These are phyloP conservation scores for Neonectria ditissima DNA, from an alignment of 2,329 filamentous ascomycete species.

Conservation along the genomic window DNA sequence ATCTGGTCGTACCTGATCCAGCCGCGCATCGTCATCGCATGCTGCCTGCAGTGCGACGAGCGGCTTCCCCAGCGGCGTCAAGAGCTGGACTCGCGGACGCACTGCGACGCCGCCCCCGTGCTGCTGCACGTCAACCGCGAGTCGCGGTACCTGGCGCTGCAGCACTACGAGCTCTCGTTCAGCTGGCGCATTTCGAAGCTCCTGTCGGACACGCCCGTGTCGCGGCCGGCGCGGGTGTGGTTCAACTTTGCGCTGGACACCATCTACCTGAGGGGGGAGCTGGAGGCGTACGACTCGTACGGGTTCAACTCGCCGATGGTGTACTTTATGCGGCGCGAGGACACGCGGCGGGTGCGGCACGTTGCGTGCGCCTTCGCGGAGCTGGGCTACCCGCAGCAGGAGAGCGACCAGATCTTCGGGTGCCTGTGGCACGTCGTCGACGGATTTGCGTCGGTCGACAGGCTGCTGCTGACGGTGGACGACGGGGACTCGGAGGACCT, in stretches of 20 bases:
- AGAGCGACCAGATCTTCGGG: constrained; percentile 60
- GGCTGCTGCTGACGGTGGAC: constrained; percentile 56
- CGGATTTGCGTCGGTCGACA: constrained; percentile 52
- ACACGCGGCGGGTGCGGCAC: constrained; percentile 57
- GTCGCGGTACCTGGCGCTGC: constrained; percentile 55
- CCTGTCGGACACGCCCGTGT: constrained; percentile 50
- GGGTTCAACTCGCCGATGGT: constrained; percentile 62
- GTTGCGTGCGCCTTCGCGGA: constrained; percentile 59
- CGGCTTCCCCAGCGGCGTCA: constrained; percentile 44
- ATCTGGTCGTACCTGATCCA: constrained; percentile 60
- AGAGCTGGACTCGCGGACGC: constrained; percentile 44
- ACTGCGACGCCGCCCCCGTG: constrained; percentile 50
- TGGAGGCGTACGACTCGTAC: constrained; percentile 60
- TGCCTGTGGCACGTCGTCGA: constrained; percentile 62
- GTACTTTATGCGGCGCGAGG: constrained; percentile 59
- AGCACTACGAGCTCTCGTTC: constrained; percentile 60
- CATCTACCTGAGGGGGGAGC: constrained; percentile 61
- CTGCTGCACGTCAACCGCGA: constrained; percentile 60
- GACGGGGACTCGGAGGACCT: constrained; percentile 52
- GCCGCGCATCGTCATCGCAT: constrained; percentile 58
- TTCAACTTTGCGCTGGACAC: constrained; percentile 62
- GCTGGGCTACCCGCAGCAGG: constrained; percentile 56
- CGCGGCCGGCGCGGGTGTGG: constrained; percentile 55
- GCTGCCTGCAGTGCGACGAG: constrained; percentile 54
- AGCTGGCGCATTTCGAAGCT: constrained; percentile 59